These are phyloP conservation scores for Umbelopsis vinacea DNA, from an alignment of 192 early-diverging fungal species.

Conservation along the genomic window DNA sequence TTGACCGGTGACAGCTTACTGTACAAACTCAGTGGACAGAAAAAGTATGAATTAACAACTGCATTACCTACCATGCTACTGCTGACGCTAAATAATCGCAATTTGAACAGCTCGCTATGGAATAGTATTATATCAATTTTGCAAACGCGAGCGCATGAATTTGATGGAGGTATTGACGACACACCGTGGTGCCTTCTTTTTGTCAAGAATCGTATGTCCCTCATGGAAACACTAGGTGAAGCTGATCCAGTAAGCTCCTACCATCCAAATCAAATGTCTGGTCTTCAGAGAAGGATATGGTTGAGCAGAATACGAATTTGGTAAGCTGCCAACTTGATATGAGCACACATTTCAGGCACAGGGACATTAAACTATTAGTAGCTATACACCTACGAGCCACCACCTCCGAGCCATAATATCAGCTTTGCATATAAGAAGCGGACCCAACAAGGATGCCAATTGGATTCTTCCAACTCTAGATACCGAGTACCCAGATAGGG, in stretches of 20 bases:
- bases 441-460: not conserved
- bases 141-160: not conserved
- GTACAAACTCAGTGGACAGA: not conserved
- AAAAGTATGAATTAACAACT: not conserved
- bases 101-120: not conserved
- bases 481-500: not conserved
- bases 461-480: not conserved
- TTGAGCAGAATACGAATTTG: slow-evolving; percentile 1
- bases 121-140: slow-evolving; percentile 1
- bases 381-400: slow-evolving; percentile 7
- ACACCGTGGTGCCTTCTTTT: slow-evolving; percentile 3
- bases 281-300: not conserved
- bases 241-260: not conserved
- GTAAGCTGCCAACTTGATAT: not conserved
- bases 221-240: not conserved
- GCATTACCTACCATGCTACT: not conserved
- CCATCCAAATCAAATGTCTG: not conserved
- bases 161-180: not conserved
- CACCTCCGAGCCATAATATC: slow-evolving; percentile 4
- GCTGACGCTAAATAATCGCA: not conserved
- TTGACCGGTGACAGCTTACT: not conserved
- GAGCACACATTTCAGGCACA: not conserved
- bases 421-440: not conserved
- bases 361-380: not conserved
- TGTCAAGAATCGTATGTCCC: not conserved